Conservation (phyloP, 768 basidiomycete genomes). For the Leccinum sublutescens region DNA sequence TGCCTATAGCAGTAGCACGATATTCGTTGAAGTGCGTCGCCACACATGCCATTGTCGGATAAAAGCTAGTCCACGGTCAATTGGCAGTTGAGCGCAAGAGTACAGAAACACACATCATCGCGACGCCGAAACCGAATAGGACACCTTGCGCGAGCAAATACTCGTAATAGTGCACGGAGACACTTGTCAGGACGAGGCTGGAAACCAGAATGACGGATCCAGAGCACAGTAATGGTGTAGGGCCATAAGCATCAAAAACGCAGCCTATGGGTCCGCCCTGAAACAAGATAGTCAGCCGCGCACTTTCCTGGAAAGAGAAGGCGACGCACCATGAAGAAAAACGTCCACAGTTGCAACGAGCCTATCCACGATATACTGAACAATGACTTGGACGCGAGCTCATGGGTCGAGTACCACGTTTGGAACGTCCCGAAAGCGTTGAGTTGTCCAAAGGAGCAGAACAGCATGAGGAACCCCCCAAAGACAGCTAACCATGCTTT, state of each 20-base stretch:
- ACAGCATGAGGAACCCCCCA: slow-evolving; percentile 64
- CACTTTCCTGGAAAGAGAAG: background rate
- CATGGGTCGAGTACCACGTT: slow-evolving; percentile 61
- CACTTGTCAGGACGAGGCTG: slow-evolving; percentile 59
- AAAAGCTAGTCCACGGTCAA: slow-evolving; percentile 48
- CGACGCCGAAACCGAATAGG: slow-evolving; percentile 64
- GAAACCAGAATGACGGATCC: slow-evolving; percentile 50
- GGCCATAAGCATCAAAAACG: slow-evolving; percentile 60
- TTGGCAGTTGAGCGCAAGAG: slow-evolving; percentile 1
- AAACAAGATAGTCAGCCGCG: slow-evolving; percentile 4
- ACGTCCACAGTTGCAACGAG: slow-evolving; percentile 63
- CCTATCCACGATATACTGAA: slow-evolving; percentile 72
- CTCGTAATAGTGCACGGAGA: slow-evolving; percentile 57
- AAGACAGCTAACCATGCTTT: slow-evolving; percentile 50
- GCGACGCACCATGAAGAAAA: slow-evolving; percentile 62
- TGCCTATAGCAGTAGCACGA: slow-evolving; percentile 69
- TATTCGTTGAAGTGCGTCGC: slow-evolving; percentile 64
- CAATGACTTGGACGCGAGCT: slow-evolving; percentile 48
- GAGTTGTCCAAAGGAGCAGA: slow-evolving; percentile 72
- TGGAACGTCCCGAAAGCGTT: slow-evolving; percentile 73
- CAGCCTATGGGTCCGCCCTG: slow-evolving; percentile 65
- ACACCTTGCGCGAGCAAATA: slow-evolving; percentile 63
- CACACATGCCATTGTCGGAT: slow-evolving; percentile 64
- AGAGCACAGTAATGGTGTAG: slow-evolving; percentile 47
- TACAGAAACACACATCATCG: slow-evolving; percentile 50